A percentile compares a stretch with the other conserved stretches of the same genome.
phyloP scores from a whole-genome alignment of 805 yeast genomes.

The Starmerella tilneyi region DNA sequence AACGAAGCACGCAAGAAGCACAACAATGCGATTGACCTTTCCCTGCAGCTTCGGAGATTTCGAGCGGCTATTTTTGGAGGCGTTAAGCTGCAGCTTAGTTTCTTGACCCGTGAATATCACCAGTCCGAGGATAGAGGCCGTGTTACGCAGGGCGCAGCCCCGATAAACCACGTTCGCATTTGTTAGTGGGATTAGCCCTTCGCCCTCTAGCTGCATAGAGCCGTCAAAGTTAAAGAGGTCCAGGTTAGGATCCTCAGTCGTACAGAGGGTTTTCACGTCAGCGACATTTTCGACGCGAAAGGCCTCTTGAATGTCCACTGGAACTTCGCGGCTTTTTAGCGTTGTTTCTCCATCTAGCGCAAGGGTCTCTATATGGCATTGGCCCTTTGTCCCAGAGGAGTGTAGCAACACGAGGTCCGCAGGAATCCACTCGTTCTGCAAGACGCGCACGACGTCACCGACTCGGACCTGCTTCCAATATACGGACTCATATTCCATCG shows the following conservation, averaged over 20 bases:
- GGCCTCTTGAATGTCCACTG: slow-evolving; percentile 46
- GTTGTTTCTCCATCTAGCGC: slow-evolving; percentile 97
- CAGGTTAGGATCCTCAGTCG: slow-evolving; percentile 81
- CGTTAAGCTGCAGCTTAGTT: slow-evolving; percentile 90
- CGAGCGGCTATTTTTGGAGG: slow-evolving; percentile 75
- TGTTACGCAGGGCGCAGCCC: slow-evolving; percentile 83
- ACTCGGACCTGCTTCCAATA: slow-evolving; percentile 73
- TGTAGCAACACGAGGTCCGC: slow-evolving; percentile 75
- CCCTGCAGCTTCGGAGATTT: slow-evolving; percentile 88
- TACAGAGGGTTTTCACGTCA: slow-evolving; percentile 31
- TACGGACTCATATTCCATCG: slow-evolving; percentile 29
- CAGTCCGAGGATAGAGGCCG: slow-evolving; percentile 60
- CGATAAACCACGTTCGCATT: slow-evolving; percentile 79
- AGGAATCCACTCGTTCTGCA: slow-evolving; percentile 85
- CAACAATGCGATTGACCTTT: slow-evolving; percentile 70
- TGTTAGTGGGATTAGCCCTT: slow-evolving; percentile 47
- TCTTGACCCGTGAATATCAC: slow-evolving; percentile 94
- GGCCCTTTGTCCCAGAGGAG: slow-evolving; percentile 47
- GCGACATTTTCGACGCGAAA: slow-evolving; percentile 38
- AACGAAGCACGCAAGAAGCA: slow-evolving; percentile 81
- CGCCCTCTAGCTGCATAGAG: slow-evolving; percentile 29
- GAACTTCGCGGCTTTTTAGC: slow-evolving; percentile 63
- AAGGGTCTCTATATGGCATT: slow-evolving; percentile 83
- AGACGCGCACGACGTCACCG: slow-evolving; percentile 70
- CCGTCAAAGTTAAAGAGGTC: slow-evolving; percentile 93